A percentile compares a stretch with the other conserved stretches of the same genome.
Conservation (phyloP, 441 rosid species). For the Dalechampia spathulata region DNA sequence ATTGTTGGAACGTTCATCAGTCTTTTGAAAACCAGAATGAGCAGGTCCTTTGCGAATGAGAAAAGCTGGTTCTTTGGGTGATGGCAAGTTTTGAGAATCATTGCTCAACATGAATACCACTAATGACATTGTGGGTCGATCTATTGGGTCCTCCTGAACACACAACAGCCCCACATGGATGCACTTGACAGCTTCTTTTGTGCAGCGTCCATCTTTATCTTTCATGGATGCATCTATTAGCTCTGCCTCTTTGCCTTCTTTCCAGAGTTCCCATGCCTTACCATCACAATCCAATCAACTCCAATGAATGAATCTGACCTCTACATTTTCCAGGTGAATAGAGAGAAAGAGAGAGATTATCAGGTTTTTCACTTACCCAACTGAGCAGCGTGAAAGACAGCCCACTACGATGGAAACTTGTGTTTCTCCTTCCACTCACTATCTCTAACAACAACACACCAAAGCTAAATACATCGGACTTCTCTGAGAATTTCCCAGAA, state of each 20-base stretch:
- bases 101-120: constrained; percentile 6
- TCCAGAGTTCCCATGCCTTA: constrained; percentile 9
- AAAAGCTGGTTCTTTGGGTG: constrained; percentile 9
- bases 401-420: constrained; percentile 10
- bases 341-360: not conserved
- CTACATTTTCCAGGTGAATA: no score
- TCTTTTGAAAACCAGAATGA: not conserved
- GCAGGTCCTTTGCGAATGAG: not conserved
- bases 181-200: not conserved
- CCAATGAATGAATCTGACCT: no score
- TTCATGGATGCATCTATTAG: not conserved
- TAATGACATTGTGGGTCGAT: constrained; percentile 6
- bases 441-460: no score
- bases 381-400: constrained; percentile 3
- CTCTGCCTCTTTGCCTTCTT: constrained; percentile 4
- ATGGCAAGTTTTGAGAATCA: constrained; percentile 4
- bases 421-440: no score
- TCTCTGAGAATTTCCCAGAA: no score
- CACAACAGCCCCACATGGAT: no score
- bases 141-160: no score
- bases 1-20: constrained; percentile 1
- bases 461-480: no score
- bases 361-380: not conserved
- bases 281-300: no score
- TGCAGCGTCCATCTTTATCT: not conserved